These are phyloP conservation scores for Colletotrichum endophyticum DNA, from an alignment of 2,329 filamentous ascomycete species.

Conservation along the genomic window DNA sequence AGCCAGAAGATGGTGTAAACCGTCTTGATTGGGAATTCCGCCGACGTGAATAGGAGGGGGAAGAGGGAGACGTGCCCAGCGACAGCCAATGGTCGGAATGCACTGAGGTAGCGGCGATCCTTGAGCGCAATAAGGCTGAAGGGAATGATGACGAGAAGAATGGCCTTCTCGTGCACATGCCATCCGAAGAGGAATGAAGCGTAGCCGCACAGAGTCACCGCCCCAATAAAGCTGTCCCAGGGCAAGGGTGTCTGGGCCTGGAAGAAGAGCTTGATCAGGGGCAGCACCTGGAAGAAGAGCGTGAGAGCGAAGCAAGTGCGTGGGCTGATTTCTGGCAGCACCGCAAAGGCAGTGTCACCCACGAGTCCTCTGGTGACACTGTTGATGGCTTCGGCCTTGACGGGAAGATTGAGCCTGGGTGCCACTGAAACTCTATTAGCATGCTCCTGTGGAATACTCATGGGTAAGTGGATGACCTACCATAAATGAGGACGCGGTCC, in stretches of 20 bases:
- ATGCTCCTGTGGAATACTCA: background rate
- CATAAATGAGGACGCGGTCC: slow-evolving; percentile 81
- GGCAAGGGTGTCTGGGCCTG: slow-evolving; percentile 63
- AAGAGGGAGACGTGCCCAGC: slow-evolving; percentile 96
- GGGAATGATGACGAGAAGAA: slow-evolving; percentile 91
- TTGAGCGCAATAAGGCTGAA: slow-evolving; percentile 92
- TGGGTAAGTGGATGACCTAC: slow-evolving; percentile 52
- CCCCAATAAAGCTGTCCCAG: slow-evolving; percentile 89
- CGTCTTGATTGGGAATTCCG: slow-evolving; percentile 93
- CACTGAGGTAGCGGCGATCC: slow-evolving; percentile 87
- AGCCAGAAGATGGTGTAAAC: slow-evolving; percentile 94
- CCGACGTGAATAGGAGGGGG: slow-evolving; percentile 87
- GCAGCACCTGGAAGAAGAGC: slow-evolving; percentile 79
- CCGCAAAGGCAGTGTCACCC: slow-evolving; percentile 91
- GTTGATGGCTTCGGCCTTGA: slow-evolving; percentile 77
- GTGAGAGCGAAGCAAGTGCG: slow-evolving; percentile 83
- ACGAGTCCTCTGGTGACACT: slow-evolving; percentile 94
- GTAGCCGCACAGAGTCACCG: slow-evolving; percentile 91
- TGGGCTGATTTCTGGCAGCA: slow-evolving; percentile 85
- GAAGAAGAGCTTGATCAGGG: slow-evolving; percentile 82
- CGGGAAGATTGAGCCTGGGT: slow-evolving; percentile 75
- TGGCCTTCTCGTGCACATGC: slow-evolving; percentile 98
- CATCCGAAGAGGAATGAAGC: slow-evolving; percentile 97
- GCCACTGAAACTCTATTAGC: slow-evolving; percentile 65
- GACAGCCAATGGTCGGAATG: slow-evolving; percentile 90